A percentile compares a stretch with the other conserved stretches of the same genome.
Conservation (phyloP, 495 filamentous ascomycete species). For the Pyrenula aspistea region DNA sequence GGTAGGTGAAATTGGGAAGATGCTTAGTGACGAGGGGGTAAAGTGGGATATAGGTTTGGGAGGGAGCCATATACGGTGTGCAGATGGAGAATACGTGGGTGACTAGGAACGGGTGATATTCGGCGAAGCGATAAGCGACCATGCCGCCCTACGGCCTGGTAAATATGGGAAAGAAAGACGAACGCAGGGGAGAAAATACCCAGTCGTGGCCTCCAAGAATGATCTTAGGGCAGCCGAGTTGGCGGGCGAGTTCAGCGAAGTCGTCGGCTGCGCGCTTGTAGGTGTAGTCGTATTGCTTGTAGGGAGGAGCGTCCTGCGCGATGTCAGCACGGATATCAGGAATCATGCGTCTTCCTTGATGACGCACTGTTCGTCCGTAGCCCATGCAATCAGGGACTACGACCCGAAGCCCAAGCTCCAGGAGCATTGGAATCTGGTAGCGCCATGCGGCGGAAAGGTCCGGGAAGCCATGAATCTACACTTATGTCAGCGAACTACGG, state of each 20-base stretch:
- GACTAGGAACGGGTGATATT: constrained; percentile 61
- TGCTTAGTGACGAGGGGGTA: constrained; percentile 40
- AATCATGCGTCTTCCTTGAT: background rate
- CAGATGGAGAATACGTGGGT: constrained; percentile 65
- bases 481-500: constrained; percentile 2
- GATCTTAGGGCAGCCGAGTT: constrained; percentile 44
- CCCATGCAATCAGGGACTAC: constrained; percentile 73
- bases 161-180: background rate
- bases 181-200: constrained; percentile 29
- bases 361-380: constrained; percentile 58
- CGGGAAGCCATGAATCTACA: constrained; percentile 52
- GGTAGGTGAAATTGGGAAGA: constrained; percentile 73
- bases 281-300: constrained; percentile 43
- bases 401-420: constrained; percentile 54
- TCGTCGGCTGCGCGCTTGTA: constrained; percentile 60
- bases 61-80: constrained; percentile 54
- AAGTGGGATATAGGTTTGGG: constrained; percentile 31
- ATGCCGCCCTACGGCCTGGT: too few relatives aligned
- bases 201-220: constrained; percentile 83
- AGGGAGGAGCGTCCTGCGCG: constrained; percentile 42
- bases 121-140: constrained; percentile 49
- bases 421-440: constrained; percentile 68
- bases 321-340: background rate
- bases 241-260: constrained; percentile 49
- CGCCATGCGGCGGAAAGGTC: constrained; percentile 67